Evolutionary conservation across 2,329 filamentous ascomycete species (phyloP).

Genomic region (Claviceps pazoutovae): DNA sequence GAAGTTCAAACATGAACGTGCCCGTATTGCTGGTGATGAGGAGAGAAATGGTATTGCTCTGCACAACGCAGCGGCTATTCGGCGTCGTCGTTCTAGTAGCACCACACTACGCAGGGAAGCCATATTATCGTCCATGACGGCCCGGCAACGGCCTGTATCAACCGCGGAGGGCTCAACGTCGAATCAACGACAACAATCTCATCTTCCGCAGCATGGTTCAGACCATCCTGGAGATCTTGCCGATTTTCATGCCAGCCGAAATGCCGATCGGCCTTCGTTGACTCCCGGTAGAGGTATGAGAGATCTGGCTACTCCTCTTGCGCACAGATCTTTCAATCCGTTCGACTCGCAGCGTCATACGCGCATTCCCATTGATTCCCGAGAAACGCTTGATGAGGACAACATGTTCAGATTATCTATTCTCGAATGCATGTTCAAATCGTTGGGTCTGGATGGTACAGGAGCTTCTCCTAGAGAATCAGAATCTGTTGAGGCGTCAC

Average conservation of each 20-base stretch:
- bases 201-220: constrained; percentile 32
- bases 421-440: constrained; percentile 89
- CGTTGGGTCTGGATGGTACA: constrained; percentile 65
- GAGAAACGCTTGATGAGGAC: constrained; percentile 80
- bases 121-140: constrained; percentile 50
- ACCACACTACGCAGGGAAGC: constrained; percentile 68
- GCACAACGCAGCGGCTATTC: constrained; percentile 59
- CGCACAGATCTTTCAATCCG: constrained; percentile 39
- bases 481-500: constrained; percentile 73
- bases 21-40: constrained; percentile 69
- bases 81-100: constrained; percentile 58
- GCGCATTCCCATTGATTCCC: constrained; percentile 45
- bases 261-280: constrained; percentile 30
- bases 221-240: constrained; percentile 62
- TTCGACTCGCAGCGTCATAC: constrained; percentile 38
- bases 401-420: constrained; percentile 79
- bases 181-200: constrained; percentile 20
- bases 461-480: constrained; percentile 51
- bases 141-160: constrained; percentile 30
- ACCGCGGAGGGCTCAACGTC: constrained; percentile 26
- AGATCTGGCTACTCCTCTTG: constrained; percentile 31
- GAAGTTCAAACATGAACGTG: constrained; percentile 76
- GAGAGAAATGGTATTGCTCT: constrained; percentile 80
- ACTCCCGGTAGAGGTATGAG: constrained; percentile 10
- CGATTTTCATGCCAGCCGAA: constrained; percentile 58